Conservation (phyloP, 495 filamentous ascomycete species). For the Tuber calosporum region DNA sequence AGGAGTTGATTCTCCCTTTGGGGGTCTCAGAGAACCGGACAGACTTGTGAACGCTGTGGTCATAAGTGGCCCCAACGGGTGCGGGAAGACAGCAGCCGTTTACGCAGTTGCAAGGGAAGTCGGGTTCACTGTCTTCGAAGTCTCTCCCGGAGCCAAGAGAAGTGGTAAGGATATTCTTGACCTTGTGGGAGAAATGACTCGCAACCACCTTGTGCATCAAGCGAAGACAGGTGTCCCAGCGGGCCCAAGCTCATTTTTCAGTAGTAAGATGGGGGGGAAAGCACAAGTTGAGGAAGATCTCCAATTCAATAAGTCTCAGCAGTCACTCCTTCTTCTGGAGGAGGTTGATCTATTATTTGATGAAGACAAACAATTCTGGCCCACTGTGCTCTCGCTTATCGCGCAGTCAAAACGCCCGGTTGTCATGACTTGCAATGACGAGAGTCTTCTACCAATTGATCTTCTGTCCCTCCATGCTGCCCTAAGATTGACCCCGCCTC, state of each 20-base stretch:
- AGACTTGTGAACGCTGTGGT: constrained; percentile 59
- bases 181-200: constrained; percentile 90
- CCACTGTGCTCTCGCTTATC: constrained; percentile 67
- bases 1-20: constrained; percentile 41
- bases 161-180: constrained; percentile 87
- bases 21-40: constrained; percentile 45
- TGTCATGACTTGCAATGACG: constrained; percentile 90
- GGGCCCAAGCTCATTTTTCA: constrained; percentile 75
- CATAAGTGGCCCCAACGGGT: constrained; percentile 82
- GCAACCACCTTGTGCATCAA: constrained; percentile 79
- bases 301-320: constrained; percentile 56
- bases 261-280: constrained; percentile 24
- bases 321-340: constrained; percentile 90
- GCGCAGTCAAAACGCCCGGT: constrained; percentile 81
- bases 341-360: constrained; percentile 92
- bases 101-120: constrained; percentile 95
- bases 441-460: constrained; percentile 63
- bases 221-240: constrained; percentile 41
- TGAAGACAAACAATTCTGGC: constrained; percentile 93
- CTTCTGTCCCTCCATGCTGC: constrained; percentile 73
- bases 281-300: constrained; percentile 24
- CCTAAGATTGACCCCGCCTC: constrained; percentile 67
- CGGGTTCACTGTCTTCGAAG: constrained; percentile 90
- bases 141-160: constrained; percentile 73
- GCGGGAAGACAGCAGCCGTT: constrained; percentile 86